Evolutionary conservation across 176 grass and related monocot species (phyloP).

Genomic region (Rhipidocladum racemiflorum): DNA sequence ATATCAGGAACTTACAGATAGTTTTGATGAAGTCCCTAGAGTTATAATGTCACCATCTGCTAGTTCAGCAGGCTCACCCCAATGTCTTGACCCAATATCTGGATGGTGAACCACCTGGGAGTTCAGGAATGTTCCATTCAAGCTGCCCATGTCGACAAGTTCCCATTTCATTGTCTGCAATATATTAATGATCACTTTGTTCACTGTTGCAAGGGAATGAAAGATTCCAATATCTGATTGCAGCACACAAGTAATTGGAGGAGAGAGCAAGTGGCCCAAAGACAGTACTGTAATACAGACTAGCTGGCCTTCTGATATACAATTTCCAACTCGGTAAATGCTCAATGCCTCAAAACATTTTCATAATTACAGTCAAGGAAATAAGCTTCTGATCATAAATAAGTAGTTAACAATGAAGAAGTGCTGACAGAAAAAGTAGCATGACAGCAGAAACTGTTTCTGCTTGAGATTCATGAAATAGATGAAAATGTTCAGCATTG

Average conservation of each 20-base stretch:
- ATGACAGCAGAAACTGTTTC: slow-evolving; percentile 4
- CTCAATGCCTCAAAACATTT: slow-evolving; percentile 2
- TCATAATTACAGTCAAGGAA: neutral
- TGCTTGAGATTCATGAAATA: neutral
- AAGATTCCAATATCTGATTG: neutral
- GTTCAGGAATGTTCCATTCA: slow-evolving; percentile 87
- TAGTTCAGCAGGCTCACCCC: slow-evolving; percentile 61
- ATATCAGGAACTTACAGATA: slow-evolving; percentile 57
- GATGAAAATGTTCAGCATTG: neutral
- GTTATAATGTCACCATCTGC: slow-evolving; percentile 77
- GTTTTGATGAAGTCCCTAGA: slow-evolving; percentile 65
- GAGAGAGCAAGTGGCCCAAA: neutral
- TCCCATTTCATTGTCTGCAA: slow-evolving; percentile 81
- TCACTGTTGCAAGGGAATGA: neutral
- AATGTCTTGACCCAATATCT: slow-evolving; percentile 56
- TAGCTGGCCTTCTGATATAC: neutral
- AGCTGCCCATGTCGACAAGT: slow-evolving; percentile 83
- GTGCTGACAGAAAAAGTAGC: neutral
- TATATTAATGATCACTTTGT: slow-evolving; percentile 5
- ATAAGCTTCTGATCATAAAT: neutral
- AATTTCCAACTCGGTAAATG: neutral
- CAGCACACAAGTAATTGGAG: slow-evolving; percentile 11
- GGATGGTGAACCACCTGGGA: slow-evolving; percentile 55
- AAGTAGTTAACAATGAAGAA: neutral
- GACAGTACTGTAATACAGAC: neutral